Evolutionary conservation across 352 stramenopile species (phyloP).

Genomic region (Phytophthora aleatoria): DNA sequence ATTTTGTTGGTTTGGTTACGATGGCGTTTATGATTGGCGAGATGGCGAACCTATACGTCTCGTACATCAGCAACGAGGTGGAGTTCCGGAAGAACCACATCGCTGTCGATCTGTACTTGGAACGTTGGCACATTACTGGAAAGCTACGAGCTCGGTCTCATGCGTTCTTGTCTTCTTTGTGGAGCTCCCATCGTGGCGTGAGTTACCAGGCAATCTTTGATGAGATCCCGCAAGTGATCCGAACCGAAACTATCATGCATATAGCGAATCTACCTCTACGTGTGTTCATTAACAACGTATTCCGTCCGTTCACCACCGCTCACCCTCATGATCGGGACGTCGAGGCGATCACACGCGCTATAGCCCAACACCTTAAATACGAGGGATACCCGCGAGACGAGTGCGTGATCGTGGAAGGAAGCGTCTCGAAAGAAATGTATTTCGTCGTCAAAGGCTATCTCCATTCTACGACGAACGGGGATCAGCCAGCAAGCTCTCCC

Average conservation of each 20-base stretch:
- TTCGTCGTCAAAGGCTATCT: slow-evolving; percentile 70
- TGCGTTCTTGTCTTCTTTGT: slow-evolving; percentile 57
- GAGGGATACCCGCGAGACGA: slow-evolving; percentile 72
- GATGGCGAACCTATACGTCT: slow-evolving; percentile 56
- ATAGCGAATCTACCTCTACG: slow-evolving; percentile 47
- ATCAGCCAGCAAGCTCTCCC: background rate
- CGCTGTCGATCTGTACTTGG: slow-evolving; percentile 53
- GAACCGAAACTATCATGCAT: slow-evolving; percentile 52
- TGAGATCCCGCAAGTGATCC: slow-evolving; percentile 54
- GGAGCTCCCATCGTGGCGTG: slow-evolving; percentile 62
- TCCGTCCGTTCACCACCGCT: slow-evolving; percentile 43
- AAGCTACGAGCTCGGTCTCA: slow-evolving; percentile 45
- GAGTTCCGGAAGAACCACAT: slow-evolving; percentile 69
- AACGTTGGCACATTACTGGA: slow-evolving; percentile 48
- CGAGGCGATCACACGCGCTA: slow-evolving; percentile 36
- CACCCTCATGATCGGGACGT: slow-evolving; percentile 39
- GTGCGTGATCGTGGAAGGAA: slow-evolving; percentile 63
- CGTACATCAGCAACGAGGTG: slow-evolving; percentile 66
- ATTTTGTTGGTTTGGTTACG: slow-evolving; percentile 45
- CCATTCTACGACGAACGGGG: slow-evolving; percentile 24
- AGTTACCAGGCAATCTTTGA: slow-evolving; percentile 64
- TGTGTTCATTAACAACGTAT: slow-evolving; percentile 45
- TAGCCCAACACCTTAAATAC: slow-evolving; percentile 61
- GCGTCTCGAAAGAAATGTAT: slow-evolving; percentile 71
- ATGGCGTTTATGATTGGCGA: slow-evolving; percentile 64